Evolutionary conservation across 2,329 filamentous ascomycete species (phyloP).

Genomic region (Sclerotinia spermophila): DNA sequence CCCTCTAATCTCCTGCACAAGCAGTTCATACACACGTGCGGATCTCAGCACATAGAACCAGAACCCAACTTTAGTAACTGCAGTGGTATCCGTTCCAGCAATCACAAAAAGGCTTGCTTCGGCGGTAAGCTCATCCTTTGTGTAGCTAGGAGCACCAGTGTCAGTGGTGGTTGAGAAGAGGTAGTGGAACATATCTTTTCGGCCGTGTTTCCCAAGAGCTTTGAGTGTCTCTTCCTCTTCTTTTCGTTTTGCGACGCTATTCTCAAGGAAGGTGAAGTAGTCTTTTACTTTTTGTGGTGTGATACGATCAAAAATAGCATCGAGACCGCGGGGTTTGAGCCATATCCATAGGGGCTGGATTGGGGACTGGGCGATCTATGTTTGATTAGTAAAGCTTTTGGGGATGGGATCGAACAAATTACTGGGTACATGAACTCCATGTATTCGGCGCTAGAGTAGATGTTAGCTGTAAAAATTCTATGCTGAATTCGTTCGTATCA

Average conservation of each 20-base stretch:
- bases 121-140: neutral
- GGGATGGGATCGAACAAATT: neutral
- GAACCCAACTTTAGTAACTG: neutral
- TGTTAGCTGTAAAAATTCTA: neutral
- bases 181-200: neutral
- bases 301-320: neutral
- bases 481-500: neutral
- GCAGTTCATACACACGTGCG: neutral
- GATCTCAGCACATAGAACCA: neutral
- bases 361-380: neutral
- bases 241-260: neutral
- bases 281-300: neutral
- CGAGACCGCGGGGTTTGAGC: conserved; percentile 3
- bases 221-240: neutral
- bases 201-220: neutral
- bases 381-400: neutral
- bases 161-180: conserved; percentile 97
- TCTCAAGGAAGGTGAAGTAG: neutral
- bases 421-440: neutral
- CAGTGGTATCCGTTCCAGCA: neutral
- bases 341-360: neutral
- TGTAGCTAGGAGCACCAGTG: conserved; percentile 72
- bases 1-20: neutral
- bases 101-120: neutral
- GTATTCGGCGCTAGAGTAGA: neutral